Conservation (phyloP, 2,329 filamentous ascomycete species). For the Cyphellophora attinorum region DNA sequence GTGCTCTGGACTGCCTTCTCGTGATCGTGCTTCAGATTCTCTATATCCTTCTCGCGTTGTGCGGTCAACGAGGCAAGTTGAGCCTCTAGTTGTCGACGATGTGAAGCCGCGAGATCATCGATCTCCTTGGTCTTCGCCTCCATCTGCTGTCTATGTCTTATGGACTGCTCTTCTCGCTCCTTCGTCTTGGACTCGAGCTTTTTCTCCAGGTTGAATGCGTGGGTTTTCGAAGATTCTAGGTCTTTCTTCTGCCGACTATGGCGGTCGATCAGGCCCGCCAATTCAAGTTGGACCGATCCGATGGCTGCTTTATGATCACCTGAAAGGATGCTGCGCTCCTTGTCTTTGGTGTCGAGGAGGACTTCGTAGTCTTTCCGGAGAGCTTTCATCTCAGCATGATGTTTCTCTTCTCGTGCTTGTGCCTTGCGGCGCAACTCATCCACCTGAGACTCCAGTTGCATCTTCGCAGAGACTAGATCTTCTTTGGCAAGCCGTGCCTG, state of each 20-base stretch:
- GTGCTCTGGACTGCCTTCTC: slow-evolving; percentile 7
- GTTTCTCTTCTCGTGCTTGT: slow-evolving; percentile 23
- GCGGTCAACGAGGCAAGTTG: slow-evolving; percentile 6
- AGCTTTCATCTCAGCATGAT: slow-evolving; percentile 4
- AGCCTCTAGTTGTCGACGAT: slow-evolving; percentile 7
- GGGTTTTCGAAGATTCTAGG: not conserved
- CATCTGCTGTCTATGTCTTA: not conserved
- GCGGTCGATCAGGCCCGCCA: not conserved
- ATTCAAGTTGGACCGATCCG: not conserved
- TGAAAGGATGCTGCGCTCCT: not conserved
- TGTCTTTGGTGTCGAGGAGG: not conserved
- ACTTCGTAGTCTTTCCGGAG: slow-evolving; percentile 4
- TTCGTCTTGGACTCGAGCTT: slow-evolving; percentile 8
- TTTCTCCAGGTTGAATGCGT: slow-evolving; percentile 4
- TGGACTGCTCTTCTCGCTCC: slow-evolving; percentile 6
- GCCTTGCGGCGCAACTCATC: slow-evolving; percentile 23
- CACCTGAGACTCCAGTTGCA: slow-evolving; percentile 26
- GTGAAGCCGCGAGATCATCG: slow-evolving; percentile 2
- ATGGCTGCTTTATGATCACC: not conserved
- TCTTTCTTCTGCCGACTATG: not conserved
- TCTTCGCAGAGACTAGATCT: slow-evolving; percentile 27
- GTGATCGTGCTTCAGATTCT: slow-evolving; percentile 4
- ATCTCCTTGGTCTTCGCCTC: slow-evolving; percentile 7
- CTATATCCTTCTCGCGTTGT: slow-evolving; percentile 8
- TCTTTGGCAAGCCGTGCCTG: slow-evolving; percentile 24